Evolutionary conservation across 78 protist genomes (phyloP).

Genomic region (Chrysochromulina tobinii): DNA sequence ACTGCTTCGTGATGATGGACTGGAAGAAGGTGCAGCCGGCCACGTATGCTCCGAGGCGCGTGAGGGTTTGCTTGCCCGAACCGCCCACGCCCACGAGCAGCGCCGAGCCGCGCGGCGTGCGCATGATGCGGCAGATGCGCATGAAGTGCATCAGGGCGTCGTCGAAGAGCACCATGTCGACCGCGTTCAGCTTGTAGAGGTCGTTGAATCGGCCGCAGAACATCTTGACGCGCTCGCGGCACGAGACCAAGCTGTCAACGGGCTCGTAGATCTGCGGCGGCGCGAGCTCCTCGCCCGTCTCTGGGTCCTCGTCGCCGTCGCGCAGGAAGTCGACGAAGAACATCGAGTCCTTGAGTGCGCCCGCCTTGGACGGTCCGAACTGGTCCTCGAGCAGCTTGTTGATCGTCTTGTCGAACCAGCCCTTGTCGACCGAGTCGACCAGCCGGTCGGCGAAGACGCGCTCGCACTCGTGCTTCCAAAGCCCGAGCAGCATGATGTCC

Average conservation of each 20-base stretch:
- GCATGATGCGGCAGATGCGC: constrained; percentile 23
- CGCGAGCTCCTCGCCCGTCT: constrained; percentile 44
- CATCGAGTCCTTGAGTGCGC: not conserved
- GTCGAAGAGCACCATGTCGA: constrained; percentile 81
- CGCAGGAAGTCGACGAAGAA: not conserved
- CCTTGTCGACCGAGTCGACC: not conserved
- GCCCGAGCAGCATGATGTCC: constrained; percentile 8
- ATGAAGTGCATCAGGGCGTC: constrained; percentile 76
- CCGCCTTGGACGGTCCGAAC: not conserved
- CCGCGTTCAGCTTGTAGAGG: constrained; percentile 15
- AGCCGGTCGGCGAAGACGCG: constrained; percentile 79
- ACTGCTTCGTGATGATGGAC: constrained; percentile 64
- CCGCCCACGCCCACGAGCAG: constrained; percentile 89
- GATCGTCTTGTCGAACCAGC: not conserved
- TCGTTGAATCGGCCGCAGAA: constrained; percentile 67
- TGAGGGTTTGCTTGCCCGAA: constrained; percentile 81
- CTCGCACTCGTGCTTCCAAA: constrained; percentile 64
- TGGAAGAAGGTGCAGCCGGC: constrained; percentile 56
- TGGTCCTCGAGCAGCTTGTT: not conserved
- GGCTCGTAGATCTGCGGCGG: constrained; percentile 49
- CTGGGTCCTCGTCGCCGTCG: not conserved
- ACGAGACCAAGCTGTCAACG: not conserved
- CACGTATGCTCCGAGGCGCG: constrained; percentile 77
- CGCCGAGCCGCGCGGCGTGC: constrained; percentile 50
- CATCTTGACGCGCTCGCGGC: constrained; percentile 36